Evolutionary conservation across 768 basidiomycete species (phyloP).

Genomic region (Termitomyces sp.): DNA sequence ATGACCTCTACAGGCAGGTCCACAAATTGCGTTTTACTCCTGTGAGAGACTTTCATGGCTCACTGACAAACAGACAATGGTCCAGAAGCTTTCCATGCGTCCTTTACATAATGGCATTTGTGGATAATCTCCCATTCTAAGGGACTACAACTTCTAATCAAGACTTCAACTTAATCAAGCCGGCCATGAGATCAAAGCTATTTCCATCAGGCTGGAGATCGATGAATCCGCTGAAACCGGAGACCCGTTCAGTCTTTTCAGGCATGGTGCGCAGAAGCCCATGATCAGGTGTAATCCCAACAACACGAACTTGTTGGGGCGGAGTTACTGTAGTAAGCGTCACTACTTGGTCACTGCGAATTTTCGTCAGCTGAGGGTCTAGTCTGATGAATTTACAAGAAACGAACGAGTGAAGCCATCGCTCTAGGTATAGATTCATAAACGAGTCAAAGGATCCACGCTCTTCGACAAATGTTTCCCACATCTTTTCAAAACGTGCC

Average conservation of each 20-base stretch:
- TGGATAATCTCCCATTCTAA: background rate
- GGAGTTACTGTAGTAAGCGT: slow-evolving; percentile 76
- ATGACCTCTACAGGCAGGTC: slow-evolving; percentile 10
- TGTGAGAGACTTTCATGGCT: background rate
- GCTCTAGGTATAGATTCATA: slow-evolving; percentile 66
- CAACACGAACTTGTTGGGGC: slow-evolving; percentile 64
- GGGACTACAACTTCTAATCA: slow-evolving; percentile 9
- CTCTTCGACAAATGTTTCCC: slow-evolving; percentile 61
- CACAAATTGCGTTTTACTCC: background rate
- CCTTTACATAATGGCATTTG: background rate
- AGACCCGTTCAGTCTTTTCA: slow-evolving; percentile 33
- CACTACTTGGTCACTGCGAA: slow-evolving; percentile 71
- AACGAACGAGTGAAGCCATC: slow-evolving; percentile 92
- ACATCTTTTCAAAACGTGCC: slow-evolving; percentile 71
- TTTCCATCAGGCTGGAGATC: slow-evolving; percentile 97
- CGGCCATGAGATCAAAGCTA: slow-evolving; percentile 92
- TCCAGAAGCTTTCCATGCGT: background rate
- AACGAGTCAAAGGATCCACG: slow-evolving; percentile 77
- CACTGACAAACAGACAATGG: background rate
- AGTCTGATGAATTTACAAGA: background rate
- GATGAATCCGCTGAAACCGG: slow-evolving; percentile 47
- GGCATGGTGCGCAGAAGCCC: slow-evolving; percentile 82
- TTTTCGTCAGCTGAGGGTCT: background rate
- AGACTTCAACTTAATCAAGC: slow-evolving; percentile 63
- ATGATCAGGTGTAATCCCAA: slow-evolving; percentile 82